phyloP scores from a whole-genome alignment of 2,329 filamentous ascomycete species.

The Curvularia hawaiiensis region DNA sequence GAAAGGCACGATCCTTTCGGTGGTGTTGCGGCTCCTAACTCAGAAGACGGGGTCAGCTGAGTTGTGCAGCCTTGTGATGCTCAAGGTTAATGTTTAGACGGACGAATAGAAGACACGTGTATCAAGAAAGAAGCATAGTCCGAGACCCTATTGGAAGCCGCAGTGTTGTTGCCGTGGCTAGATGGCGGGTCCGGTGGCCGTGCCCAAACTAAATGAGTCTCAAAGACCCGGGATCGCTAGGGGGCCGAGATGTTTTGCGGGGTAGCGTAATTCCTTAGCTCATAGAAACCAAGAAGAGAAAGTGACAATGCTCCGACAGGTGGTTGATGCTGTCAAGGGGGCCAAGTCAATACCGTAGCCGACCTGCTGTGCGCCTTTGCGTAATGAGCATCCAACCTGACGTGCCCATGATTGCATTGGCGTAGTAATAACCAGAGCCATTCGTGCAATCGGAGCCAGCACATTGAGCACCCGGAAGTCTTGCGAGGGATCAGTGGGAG shows the following conservation, averaged over 20 bases:
- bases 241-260: conserved; percentile 38
- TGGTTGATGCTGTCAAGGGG: conserved; percentile 6
- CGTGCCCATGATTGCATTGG: conserved; percentile 1
- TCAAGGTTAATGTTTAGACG: conserved; percentile 17
- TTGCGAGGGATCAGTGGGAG: not conserved
- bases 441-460: conserved; percentile 2
- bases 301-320: conserved; percentile 4
- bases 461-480: not conserved
- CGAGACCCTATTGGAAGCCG: conserved; percentile 22
- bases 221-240: conserved; percentile 14
- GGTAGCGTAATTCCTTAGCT: conserved; percentile 42
- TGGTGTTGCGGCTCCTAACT: conserved; percentile 37
- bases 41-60: conserved; percentile 32
- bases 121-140: conserved; percentile 22
- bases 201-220: conserved; percentile 17
- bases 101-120: conserved; percentile 25
- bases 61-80: conserved; percentile 33
- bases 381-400: not conserved
- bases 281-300: conserved; percentile 28
- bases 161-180: conserved; percentile 10
- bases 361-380: conserved; percentile 5
- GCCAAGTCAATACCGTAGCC: conserved; percentile 4
- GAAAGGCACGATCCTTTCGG: conserved; percentile 40
- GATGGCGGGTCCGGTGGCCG: conserved; percentile 17
- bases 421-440: not conserved